phyloP scores from a whole-genome alignment of 345 rosid genomes.

The Eutrema yunnanense region DNA sequence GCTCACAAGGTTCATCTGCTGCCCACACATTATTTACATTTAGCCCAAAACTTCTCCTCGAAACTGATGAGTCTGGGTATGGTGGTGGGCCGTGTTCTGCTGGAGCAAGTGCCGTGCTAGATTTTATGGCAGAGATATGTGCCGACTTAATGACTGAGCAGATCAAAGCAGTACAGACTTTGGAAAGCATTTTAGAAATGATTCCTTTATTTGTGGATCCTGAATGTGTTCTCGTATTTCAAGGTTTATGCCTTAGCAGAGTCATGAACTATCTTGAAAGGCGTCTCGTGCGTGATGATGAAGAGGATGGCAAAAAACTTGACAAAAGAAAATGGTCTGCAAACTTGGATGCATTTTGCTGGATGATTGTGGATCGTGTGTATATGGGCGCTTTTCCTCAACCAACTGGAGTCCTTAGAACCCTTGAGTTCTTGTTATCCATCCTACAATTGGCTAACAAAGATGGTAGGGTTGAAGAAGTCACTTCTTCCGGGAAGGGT shows the following conservation, averaged over 20 bases:
- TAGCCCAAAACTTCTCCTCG: conserved; percentile 57
- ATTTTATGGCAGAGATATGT: conserved; percentile 89
- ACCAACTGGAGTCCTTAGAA: conserved; percentile 57
- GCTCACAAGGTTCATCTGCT: conserved; percentile 44
- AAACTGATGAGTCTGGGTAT: conserved; percentile 83
- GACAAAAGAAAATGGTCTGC: conserved; percentile 86
- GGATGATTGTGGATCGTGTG: conserved; percentile 87
- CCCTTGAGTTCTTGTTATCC: conserved; percentile 79
- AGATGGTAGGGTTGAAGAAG: conserved; percentile 86
- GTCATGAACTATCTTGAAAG: conserved; percentile 91
- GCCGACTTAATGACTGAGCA: conserved; percentile 85
- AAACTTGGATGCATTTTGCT: conserved; percentile 83
- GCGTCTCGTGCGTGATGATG: conserved; percentile 92
- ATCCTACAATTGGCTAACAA: conserved; percentile 89
- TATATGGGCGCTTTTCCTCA: conserved; percentile 94
- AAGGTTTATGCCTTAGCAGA: conserved; percentile 86
- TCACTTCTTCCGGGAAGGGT: conserved; percentile 71
- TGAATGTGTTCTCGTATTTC: conserved; percentile 75
- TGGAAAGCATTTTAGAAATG: conserved; percentile 77
- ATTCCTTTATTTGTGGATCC: conserved; percentile 73
- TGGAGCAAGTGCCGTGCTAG: conserved; percentile 84
- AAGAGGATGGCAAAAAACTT: conserved; percentile 80
- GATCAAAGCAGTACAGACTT: conserved; percentile 63
- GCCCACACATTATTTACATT: conserved; percentile 44
- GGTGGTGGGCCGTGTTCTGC: conserved; percentile 98